These are phyloP conservation scores for Rhizopogon hawkerae DNA, from an alignment of 1,284 basidiomycete genomes.

Conservation along the genomic window DNA sequence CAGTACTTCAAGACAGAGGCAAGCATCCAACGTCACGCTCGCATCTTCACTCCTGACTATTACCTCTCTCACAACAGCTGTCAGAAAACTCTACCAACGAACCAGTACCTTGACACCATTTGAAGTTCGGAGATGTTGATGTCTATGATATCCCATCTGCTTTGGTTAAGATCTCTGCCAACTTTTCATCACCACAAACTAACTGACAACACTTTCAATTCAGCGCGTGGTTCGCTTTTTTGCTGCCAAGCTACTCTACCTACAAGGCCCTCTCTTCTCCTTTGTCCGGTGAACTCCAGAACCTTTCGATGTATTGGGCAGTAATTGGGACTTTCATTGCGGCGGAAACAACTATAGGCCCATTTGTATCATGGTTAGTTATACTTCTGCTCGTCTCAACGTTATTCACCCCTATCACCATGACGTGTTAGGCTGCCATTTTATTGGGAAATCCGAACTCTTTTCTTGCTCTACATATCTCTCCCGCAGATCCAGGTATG, in stretches of 20 bases:
- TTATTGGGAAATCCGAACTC: slow-evolving; percentile 67
- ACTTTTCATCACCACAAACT: slow-evolving; percentile 3
- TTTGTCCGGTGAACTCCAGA: slow-evolving; percentile 48
- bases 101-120: too few relatives aligned
- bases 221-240: slow-evolving; percentile 64
- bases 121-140: slow-evolving; percentile 32
- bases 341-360: slow-evolving; percentile 60
- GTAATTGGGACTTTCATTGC: slow-evolving; percentile 57
- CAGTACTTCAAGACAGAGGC: too few relatives aligned
- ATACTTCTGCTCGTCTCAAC: background rate
- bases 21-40: too few relatives aligned
- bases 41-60: background rate
- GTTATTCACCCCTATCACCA: slow-evolving; percentile 12
- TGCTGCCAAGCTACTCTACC: slow-evolving; percentile 53
- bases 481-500: slow-evolving; percentile 67
- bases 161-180: slow-evolving; percentile 15
- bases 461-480: slow-evolving; percentile 65
- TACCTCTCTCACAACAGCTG: background rate
- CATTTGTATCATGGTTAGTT: slow-evolving; percentile 63
- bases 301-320: slow-evolving; percentile 56
- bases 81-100: background rate
- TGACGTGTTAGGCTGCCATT: slow-evolving; percentile 58
- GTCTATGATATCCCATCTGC: slow-evolving; percentile 39
- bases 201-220: background rate
- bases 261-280: slow-evolving; percentile 61